Evolutionary conservation across 176 grass and related monocot genomes (phyloP), one percentile per base, ranked within the genome.

Genomic region (Elymus sibiricus): DNA sequence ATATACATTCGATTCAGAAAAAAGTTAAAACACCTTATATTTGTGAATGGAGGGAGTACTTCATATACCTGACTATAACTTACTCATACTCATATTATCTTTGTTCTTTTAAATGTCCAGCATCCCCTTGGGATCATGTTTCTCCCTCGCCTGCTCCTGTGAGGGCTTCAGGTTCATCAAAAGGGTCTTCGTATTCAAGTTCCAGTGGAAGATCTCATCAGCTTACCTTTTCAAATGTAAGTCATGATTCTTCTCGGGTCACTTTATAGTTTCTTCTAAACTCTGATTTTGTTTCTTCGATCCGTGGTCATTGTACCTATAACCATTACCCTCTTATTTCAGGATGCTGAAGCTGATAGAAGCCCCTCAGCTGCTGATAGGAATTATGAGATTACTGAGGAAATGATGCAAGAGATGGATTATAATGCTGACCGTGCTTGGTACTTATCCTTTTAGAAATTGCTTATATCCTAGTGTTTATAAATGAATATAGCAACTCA

Each of bases 331-430:
- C 13, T 83, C 19, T 87, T 79, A 81, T 92, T 28, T 60, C 86
- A 98, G 97, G 85, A 85, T 49, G 76, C 51, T 15, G 92, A 90
- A 55, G 47, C 88, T 86, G 88, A 87, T 89, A 88, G 89, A 92
- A 91, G 82, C 79, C 86, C 94, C 72, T 86, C 87, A 84, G 80
- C 66, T 80, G 81, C 91, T 62, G 91, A 94, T 83, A 82, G 80
- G 46, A 79, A 88, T 84, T 51, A 85, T 78, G 94, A 98, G 70
- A 80, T 98, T 72, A 94, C 94, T 0, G 97, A 95, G 64, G 97
- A 98, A 88, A 94, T 98, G 97, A 90, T 92, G 86, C 94, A 95
- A 51, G 92, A 94, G 60, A 98, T 98, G 94, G 92, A 98, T 32
- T 94, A 98, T 75, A 92, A 88, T 88, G 91, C 97, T 90, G 97